A percentile compares a stretch with the other conserved stretches of the same genome.
Evolutionary conservation across 2,329 filamentous ascomycete species (phyloP).

Genomic region (Botrytis cinerea): DNA sequence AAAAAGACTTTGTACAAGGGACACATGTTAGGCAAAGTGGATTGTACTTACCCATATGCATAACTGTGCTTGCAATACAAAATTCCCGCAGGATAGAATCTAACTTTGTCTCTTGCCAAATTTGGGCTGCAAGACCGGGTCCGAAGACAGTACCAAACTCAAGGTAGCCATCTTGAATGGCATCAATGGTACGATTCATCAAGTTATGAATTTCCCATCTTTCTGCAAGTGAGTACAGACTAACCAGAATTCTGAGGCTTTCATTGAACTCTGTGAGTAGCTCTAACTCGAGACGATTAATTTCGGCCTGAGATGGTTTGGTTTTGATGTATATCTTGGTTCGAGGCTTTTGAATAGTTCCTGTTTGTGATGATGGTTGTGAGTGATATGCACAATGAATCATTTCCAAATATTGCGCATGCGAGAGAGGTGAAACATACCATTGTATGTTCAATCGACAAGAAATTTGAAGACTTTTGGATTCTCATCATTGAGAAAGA

Average conservation of each 20-base stretch:
- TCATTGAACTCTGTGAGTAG: constrained; percentile 26
- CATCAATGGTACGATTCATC: constrained; percentile 31
- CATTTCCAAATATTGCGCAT: neutral
- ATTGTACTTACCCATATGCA: constrained; percentile 23
- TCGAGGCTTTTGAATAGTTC: constrained; percentile 20
- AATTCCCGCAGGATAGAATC: constrained; percentile 31
- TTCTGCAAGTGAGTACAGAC: constrained; percentile 29
- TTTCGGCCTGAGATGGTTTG: neutral
- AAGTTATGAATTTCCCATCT: constrained; percentile 25
- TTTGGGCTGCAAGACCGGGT: constrained; percentile 18
- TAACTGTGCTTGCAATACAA: constrained; percentile 28
- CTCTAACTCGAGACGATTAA: constrained; percentile 19
- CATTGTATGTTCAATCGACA: constrained; percentile 27
- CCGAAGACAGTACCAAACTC: constrained; percentile 29
- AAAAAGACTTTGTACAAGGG: no score
- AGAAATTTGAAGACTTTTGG: constrained; percentile 26
- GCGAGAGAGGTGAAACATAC: neutral
- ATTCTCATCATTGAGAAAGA: constrained; percentile 27
- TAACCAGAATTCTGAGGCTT: constrained; percentile 23
- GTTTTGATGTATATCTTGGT: constrained; percentile 12
- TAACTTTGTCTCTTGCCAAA: constrained; percentile 27
- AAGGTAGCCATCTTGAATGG: constrained; percentile 31
- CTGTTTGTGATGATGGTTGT: neutral
- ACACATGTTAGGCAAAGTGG: neutral
- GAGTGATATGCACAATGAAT: neutral